These are phyloP conservation scores for Eragrostis curvula DNA, from an alignment of 176 grass and related monocot genomes.

Conservation along the genomic window DNA sequence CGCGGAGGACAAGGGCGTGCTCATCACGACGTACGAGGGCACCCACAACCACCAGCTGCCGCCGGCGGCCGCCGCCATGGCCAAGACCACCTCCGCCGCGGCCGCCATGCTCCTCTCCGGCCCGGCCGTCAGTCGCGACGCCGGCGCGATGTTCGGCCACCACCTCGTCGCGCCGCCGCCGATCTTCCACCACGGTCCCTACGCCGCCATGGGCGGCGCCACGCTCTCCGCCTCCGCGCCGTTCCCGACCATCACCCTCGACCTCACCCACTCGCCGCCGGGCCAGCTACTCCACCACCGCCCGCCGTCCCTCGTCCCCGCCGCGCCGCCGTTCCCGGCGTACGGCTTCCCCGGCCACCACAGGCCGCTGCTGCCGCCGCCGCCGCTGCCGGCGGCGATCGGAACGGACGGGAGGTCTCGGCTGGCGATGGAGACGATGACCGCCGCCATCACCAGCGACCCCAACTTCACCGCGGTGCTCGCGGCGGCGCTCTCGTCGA, in stretches of 20 bases:
- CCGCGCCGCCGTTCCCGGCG: slow-evolving; percentile 36
- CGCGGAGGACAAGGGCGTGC: slow-evolving; percentile 67
- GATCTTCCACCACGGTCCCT: slow-evolving; percentile 44
- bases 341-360: slow-evolving; percentile 30
- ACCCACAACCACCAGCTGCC: slow-evolving; percentile 83
- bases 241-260: slow-evolving; percentile 82
- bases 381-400: neutral
- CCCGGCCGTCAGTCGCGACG: slow-evolving; percentile 61
- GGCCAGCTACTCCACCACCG: slow-evolving; percentile 36
- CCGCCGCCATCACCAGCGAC: slow-evolving; percentile 70
- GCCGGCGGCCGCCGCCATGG: slow-evolving; percentile 83
- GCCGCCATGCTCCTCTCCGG: slow-evolving; percentile 88
- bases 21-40: slow-evolving; percentile 91
- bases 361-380: neutral
- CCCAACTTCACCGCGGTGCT: slow-evolving; percentile 72
- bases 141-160: slow-evolving; percentile 43
- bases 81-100: slow-evolving; percentile 74
- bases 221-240: slow-evolving; percentile 81
- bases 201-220: slow-evolving; percentile 52
- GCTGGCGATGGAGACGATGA: slow-evolving; percentile 53
- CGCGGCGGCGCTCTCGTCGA: slow-evolving; percentile 67
- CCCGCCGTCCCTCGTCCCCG: neutral
- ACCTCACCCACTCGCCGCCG: slow-evolving; percentile 60
- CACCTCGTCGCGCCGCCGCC: slow-evolving; percentile 53
- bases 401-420: neutral